These are phyloP conservation scores for Urochloa ruziziensis DNA, from an alignment of 176 grass and related monocot species.

Conservation along the genomic window DNA sequence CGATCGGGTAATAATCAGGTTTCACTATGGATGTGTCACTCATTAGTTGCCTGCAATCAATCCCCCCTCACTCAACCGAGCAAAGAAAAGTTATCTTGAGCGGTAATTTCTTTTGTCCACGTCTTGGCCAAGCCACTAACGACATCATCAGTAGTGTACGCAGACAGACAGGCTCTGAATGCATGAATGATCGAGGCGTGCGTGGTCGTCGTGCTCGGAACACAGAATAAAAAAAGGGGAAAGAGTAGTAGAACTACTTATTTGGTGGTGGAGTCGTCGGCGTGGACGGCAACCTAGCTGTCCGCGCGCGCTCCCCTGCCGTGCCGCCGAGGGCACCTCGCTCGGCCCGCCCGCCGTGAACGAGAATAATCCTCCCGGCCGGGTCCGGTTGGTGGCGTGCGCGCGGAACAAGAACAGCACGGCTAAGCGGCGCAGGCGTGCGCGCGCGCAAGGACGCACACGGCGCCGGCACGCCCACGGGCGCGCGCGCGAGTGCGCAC, in stretches of 20 bases:
- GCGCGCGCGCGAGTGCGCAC: background rate
- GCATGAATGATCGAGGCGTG: too few species aligned
- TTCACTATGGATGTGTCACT: too few species aligned
- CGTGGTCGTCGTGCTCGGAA: background rate
- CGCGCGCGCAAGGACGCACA: background rate
- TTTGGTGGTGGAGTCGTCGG: background rate
- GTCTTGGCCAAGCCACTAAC: background rate
- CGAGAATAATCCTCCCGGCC: background rate
- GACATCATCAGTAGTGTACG: too few species aligned
- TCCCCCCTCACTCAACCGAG: background rate
- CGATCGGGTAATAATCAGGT: background rate
- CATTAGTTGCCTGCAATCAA: background rate
- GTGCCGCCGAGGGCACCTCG: constrained; percentile 31
- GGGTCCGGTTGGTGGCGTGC: background rate
- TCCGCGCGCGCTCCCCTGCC: constrained; percentile 4
- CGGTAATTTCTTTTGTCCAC: background rate
- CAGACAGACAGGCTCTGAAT: too few species aligned
- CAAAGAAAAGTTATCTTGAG: background rate
- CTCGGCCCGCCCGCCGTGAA: background rate
- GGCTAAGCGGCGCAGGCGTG: constrained; percentile 8
- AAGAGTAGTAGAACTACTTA: too few species aligned
- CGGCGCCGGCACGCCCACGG: background rate
- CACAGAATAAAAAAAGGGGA: too few species aligned
- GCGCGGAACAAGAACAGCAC: constrained; percentile 1
- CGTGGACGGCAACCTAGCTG: constrained; percentile 33